These are phyloP conservation scores for Trichoderma asperellum DNA, from an alignment of 2,329 filamentous ascomycete genomes.

Conservation along the genomic window DNA sequence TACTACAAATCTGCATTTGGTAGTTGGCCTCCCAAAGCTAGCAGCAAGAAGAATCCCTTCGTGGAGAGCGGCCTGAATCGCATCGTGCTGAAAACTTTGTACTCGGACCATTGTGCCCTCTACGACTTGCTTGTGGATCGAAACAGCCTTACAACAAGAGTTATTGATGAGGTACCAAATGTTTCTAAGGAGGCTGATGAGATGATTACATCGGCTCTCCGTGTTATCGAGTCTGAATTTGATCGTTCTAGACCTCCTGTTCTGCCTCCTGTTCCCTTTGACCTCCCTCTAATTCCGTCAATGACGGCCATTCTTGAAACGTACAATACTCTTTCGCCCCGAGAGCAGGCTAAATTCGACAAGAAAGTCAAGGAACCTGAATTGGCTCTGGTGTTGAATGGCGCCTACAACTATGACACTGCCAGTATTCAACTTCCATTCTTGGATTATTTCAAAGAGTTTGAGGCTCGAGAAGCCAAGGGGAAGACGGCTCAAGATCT, in stretches of 20 bases:
- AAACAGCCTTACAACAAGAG: slow-evolving; percentile 74
- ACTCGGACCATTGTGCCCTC: slow-evolving; percentile 80
- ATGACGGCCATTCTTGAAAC: slow-evolving; percentile 68
- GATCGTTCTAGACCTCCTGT: slow-evolving; percentile 89
- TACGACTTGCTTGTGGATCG: slow-evolving; percentile 91
- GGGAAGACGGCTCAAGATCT: slow-evolving; percentile 69
- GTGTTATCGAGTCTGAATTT: slow-evolving; percentile 82
- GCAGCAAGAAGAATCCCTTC: slow-evolving; percentile 88
- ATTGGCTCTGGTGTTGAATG: slow-evolving; percentile 73
- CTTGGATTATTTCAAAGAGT: slow-evolving; percentile 69
- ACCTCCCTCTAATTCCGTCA: slow-evolving; percentile 76
- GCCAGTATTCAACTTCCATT: slow-evolving; percentile 63
- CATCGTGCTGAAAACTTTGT: slow-evolving; percentile 77
- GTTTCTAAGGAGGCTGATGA: slow-evolving; percentile 61
- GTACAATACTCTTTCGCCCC: slow-evolving; percentile 66
- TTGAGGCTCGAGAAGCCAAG: slow-evolving; percentile 70
- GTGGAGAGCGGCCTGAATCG: slow-evolving; percentile 86
- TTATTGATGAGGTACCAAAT: slow-evolving; percentile 67
- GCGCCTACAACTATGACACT: slow-evolving; percentile 79
- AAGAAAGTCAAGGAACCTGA: slow-evolving; percentile 79
- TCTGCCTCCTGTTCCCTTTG: slow-evolving; percentile 87
- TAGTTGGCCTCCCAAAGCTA: slow-evolving; percentile 88
- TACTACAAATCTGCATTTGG: slow-evolving; percentile 66
- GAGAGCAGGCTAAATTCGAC: slow-evolving; percentile 74
- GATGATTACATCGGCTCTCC: slow-evolving; percentile 69